Evolutionary conservation across 768 basidiomycete species (phyloP).

Genomic region (Podaxis sp.): DNA sequence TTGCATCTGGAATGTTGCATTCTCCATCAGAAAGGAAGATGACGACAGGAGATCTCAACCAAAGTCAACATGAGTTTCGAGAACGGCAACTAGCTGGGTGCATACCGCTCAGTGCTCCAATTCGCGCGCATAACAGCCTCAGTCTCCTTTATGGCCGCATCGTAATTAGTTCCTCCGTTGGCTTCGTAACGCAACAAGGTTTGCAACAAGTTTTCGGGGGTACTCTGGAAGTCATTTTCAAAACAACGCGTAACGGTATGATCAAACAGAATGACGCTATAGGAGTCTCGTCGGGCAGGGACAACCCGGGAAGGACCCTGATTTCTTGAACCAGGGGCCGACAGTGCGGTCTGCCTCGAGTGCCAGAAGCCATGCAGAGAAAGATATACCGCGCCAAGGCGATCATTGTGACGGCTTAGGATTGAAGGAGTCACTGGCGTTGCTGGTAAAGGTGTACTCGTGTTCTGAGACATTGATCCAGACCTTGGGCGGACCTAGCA

Average conservation of each 20-base stretch:
- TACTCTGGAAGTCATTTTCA: conserved; percentile 46
- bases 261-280: conserved; percentile 54
- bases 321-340: conserved; percentile 14
- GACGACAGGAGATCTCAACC: conserved; percentile 44
- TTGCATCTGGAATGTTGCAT: conserved; percentile 38
- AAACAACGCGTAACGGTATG: conserved; percentile 22
- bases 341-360: conserved; percentile 42
- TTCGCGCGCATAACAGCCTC: conserved; percentile 38
- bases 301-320: conserved; percentile 13
- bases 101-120: conserved; percentile 54
- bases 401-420: conserved; percentile 35
- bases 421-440: conserved; percentile 27
- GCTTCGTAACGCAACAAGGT: conserved; percentile 32
- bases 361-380: conserved; percentile 57
- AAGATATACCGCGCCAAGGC: conserved; percentile 60
- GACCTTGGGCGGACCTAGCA: conserved; percentile 36
- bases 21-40: conserved; percentile 63
- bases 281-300: conserved; percentile 46
- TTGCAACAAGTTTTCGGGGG: conserved; percentile 43
- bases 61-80: not conserved
- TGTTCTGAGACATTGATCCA: conserved; percentile 42
- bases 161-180: conserved; percentile 43
- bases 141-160: conserved; percentile 35
- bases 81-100: no score
- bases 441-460: conserved; percentile 42